Evolutionary conservation across 1,284 basidiomycete species (phyloP), one percentile per base, ranked within the genome.

Genomic region (Boletus mariae): DNA sequence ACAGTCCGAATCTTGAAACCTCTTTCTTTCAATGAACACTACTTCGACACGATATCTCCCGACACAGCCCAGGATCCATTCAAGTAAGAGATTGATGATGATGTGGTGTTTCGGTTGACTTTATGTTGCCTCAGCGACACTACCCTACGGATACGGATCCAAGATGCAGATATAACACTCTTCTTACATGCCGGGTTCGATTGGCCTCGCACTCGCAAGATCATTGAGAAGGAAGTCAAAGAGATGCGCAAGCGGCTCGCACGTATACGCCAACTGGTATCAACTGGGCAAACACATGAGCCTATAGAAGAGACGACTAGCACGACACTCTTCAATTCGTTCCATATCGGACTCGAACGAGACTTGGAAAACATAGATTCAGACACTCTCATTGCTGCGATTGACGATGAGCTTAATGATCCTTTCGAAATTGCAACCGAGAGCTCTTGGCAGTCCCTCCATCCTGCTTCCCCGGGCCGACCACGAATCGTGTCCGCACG

Each of bases 231-330:
- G 47, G 90, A 95, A 67, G 82, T 92, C 53, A 93, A 89, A 66
- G 85, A 89, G 32, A 92, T 99, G 73, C 84, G 93, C 46, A 84
- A 85, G 50, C 85, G 85, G 25, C 79, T 99, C 41, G 87, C 92
- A 46, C 94, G 91, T 71, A 97, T 99, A 63, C 80, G 90, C 49
- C 96, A 99, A 70, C 78, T 99, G 2, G 83, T 99, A n/a, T 92
- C 95, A 0, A 87, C 79, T 42, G 97, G 96, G 2, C 96, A 98
- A 67, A 81, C 82, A 4, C 88, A 94, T 29, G 92, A 97, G 61
- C 84, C 90, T 26, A 82, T 78, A 45, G 77, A 89, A 20, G 93
- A 95, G 61, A 84, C 89, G 45, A 87, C 87, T 5, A 85, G 84
- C 55, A 76, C 92, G 3, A 78, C 89, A 10, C 79, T 98, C 6